Evolutionary conservation across 768 basidiomycete genomes (phyloP), one percentile per base, ranked within the genome.

Genomic region (Boletus barrowsii): DNA sequence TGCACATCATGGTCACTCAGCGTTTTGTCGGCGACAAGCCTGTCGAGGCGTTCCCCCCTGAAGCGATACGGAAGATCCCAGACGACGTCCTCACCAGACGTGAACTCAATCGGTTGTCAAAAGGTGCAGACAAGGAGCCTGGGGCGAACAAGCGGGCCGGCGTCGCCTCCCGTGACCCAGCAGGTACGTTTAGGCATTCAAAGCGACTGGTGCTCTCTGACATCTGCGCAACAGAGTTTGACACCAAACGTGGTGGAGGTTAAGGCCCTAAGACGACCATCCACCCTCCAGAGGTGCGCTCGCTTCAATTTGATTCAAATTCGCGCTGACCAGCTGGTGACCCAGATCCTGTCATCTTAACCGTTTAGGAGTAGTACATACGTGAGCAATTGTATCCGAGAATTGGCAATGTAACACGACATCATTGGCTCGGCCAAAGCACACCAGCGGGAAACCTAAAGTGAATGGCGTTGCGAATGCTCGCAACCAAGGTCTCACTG

Each of bases 101-200:
- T 30, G 69, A 70, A 29, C 33, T 40, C 13, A 13, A 59, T n/a
- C 60, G 65, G 13, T 33, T 57, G 32, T 47, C 60, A 10, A 47
- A 50, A n/a, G 54, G 54, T 10, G 39, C 33, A 4, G 37, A 51
- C 32, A 55, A 62, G 49, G 47, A 58, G 8, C 58, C 63, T 7
- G 65, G 68, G 3, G 69, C 63, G 9, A 66, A 64, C 59, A 71
- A 45, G 48, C 62, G 70, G 7, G 66, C 65, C 0, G 68, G 70
- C 7, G 67, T 51, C 15, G 68, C 70, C 40, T 49, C 61, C 2
- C 55, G 66, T 7, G 58, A 68, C 30, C 61, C 70, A 53, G 41
- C 50, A 14, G 18, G 50, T 58, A 51, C 26, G 47, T 40, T 10
- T 2, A 22, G 13, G 2, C 17, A 6, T 24, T 30, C n/a, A 10